phyloP scores from a whole-genome alignment of 257 asterid species.

The Handroanthus guayacan region DNA sequence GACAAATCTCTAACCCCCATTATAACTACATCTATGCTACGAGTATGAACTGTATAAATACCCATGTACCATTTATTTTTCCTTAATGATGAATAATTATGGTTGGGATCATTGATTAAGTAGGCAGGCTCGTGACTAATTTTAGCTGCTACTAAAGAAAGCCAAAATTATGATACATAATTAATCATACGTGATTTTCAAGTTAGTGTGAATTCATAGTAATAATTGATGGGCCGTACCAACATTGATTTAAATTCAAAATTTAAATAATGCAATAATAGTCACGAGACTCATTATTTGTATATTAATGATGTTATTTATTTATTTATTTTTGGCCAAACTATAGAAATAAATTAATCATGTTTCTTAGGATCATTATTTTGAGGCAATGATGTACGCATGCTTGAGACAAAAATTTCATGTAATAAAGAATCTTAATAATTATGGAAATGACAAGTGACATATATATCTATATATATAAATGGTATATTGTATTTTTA shows the following conservation, averaged over 20 bases:
- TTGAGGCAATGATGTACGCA: neutral
- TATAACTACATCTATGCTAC: too few species aligned
- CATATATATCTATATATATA: too few species aligned
- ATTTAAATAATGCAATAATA: neutral
- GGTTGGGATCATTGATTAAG: neutral
- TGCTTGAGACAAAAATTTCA: neutral
- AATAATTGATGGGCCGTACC: neutral
- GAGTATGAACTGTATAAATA: too few species aligned
- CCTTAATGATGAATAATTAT: neutral
- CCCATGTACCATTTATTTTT: too few species aligned
- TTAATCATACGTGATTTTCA: conserved; percentile 10
- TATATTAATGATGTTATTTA: too few species aligned
- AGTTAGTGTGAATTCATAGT: neutral
- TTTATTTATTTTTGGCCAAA: too few species aligned
- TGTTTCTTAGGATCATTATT: neutral
- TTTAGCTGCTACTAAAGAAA: neutral
- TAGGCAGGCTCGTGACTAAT: neutral
- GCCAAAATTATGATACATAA: conserved; percentile 7
- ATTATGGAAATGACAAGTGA: too few species aligned
- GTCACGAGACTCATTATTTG: neutral
- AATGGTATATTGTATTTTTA: too few species aligned
- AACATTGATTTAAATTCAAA: neutral
- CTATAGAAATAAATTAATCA: too few species aligned
- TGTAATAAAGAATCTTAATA: too few species aligned
- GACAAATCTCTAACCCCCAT: too few species aligned